These are phyloP conservation scores for Dothidotthia symphoricarpi DNA, from an alignment of 2,329 filamentous ascomycete species.

Conservation along the genomic window DNA sequence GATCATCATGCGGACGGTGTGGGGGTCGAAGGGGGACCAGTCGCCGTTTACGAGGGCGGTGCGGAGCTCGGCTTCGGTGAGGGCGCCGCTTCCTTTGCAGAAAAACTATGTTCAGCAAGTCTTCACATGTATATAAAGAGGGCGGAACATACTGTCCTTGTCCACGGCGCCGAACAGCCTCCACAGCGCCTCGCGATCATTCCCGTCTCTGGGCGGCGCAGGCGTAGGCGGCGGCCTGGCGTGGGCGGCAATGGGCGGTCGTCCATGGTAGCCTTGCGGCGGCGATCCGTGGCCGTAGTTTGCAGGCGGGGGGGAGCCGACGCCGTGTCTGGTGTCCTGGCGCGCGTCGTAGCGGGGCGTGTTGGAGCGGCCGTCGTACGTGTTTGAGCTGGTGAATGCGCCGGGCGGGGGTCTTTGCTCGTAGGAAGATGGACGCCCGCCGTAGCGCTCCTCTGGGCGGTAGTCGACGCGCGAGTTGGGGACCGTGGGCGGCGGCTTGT, in stretches of 20 bases:
- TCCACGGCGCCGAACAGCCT: constrained; percentile 90
- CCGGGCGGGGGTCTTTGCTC: constrained; percentile 39
- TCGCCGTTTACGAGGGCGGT: constrained; percentile 94
- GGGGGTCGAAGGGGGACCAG: constrained; percentile 87
- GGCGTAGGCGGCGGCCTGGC: constrained; percentile 47
- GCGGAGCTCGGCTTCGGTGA: constrained; percentile 83
- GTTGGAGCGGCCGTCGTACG: constrained; percentile 29
- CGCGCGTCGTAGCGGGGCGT: constrained; percentile 29
- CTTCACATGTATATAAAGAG: background rate
- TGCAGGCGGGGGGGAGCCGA: constrained; percentile 48
- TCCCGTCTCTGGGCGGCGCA: constrained; percentile 54
- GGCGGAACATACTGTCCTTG: constrained; percentile 62
- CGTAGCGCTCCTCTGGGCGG: constrained; percentile 41
- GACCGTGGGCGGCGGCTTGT: constrained; percentile 45
- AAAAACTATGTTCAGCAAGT: constrained; percentile 5
- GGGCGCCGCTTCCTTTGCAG: constrained; percentile 66
- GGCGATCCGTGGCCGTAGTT: constrained; percentile 56
- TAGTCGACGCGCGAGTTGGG: constrained; percentile 32
- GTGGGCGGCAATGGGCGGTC: constrained; percentile 53
- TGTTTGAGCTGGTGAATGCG: constrained; percentile 39
- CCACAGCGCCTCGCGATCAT: constrained; percentile 70
- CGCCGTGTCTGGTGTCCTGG: constrained; percentile 34
- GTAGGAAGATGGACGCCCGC: constrained; percentile 27
- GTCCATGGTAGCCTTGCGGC: constrained; percentile 65
- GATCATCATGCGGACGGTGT: constrained; percentile 98